These are phyloP conservation scores for Leccinum disarticulatum DNA, from an alignment of 768 basidiomycete species.

Conservation along the genomic window DNA sequence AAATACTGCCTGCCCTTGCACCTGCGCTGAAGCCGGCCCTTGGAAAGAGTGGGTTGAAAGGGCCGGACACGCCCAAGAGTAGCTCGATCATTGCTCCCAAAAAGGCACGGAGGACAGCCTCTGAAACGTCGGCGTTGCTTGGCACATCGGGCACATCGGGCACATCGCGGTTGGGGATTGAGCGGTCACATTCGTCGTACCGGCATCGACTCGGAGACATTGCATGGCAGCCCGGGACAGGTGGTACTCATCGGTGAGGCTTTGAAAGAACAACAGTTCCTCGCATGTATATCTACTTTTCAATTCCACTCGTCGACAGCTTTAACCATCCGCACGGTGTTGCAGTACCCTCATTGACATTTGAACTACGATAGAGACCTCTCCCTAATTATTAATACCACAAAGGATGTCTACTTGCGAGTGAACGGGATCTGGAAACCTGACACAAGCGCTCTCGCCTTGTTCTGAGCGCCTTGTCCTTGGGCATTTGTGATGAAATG, in stretches of 20 bases:
- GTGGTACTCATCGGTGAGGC: constrained; percentile 22
- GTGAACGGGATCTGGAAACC: constrained; percentile 92
- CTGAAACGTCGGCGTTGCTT: constrained; percentile 54
- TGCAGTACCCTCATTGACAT: constrained; percentile 28
- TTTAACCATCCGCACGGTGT: constrained; percentile 17
- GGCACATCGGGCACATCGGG: constrained; percentile 19
- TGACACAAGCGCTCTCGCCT: constrained; percentile 81
- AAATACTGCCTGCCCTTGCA: constrained; percentile 75
- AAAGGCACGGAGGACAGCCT: constrained; percentile 65
- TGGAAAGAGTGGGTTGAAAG: constrained; percentile 31
- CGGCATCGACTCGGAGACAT: constrained; percentile 65
- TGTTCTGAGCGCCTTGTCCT: constrained; percentile 88
- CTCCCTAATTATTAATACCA: constrained; percentile 26
- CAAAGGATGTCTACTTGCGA: constrained; percentile 34
- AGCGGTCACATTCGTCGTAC: constrained; percentile 38
- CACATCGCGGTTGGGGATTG: constrained; percentile 33
- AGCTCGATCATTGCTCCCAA: constrained; percentile 56
- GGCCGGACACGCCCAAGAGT: constrained; percentile 38
- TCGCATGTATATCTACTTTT: constrained; percentile 15
- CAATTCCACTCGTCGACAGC: constrained; percentile 13
- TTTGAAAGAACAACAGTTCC: not conserved
- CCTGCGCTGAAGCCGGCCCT: constrained; percentile 63
- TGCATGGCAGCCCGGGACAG: constrained; percentile 46
- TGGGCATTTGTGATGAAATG: constrained; percentile 88
- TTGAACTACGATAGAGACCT: constrained; percentile 28